phyloP scores from a whole-genome alignment of 2,329 filamentous ascomycete species.

The Botrytis cinerea region DNA sequence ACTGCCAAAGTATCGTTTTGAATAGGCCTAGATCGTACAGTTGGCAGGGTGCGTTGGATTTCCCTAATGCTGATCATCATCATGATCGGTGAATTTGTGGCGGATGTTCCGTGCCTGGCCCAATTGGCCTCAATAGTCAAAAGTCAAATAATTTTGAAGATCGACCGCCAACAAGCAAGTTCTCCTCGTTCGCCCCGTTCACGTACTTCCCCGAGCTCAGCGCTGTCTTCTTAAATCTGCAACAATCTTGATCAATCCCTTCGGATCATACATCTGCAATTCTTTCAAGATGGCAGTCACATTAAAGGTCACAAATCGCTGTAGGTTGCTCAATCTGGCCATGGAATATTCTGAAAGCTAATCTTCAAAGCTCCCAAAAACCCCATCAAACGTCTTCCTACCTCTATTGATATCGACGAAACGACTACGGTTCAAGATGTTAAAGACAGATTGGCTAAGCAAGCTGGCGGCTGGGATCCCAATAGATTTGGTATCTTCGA shows the following conservation, averaged over 20 bases:
- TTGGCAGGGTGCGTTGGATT: not conserved
- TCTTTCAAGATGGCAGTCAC: constrained; percentile 21
- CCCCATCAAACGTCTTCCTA: constrained; percentile 51
- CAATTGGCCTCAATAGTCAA: not conserved
- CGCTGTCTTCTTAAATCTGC: not conserved
- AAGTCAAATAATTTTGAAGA: constrained; percentile 17
- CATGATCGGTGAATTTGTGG: not conserved
- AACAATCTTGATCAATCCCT: constrained; percentile 1
- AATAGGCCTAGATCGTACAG: not conserved
- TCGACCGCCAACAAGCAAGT: not conserved
- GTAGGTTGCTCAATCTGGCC: constrained; percentile 9
- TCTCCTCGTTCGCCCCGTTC: not conserved
- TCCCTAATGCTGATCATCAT: not conserved
- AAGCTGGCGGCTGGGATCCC: constrained; percentile 54
- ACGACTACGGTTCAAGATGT: constrained; percentile 60
- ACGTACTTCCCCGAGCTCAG: not conserved
- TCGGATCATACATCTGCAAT: not conserved
- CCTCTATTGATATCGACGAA: constrained; percentile 50
- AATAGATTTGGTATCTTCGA: constrained; percentile 66
- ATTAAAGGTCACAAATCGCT: constrained; percentile 25
- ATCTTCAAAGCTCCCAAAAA: constrained; percentile 36
- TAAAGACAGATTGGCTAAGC: constrained; percentile 56
- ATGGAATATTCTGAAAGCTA: constrained; percentile 1
- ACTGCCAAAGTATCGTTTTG: not conserved
- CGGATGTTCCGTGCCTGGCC: constrained; percentile 8